These are phyloP conservation scores for Populus hybrid DNA, from an alignment of 441 rosid genomes.

Conservation along the genomic window DNA sequence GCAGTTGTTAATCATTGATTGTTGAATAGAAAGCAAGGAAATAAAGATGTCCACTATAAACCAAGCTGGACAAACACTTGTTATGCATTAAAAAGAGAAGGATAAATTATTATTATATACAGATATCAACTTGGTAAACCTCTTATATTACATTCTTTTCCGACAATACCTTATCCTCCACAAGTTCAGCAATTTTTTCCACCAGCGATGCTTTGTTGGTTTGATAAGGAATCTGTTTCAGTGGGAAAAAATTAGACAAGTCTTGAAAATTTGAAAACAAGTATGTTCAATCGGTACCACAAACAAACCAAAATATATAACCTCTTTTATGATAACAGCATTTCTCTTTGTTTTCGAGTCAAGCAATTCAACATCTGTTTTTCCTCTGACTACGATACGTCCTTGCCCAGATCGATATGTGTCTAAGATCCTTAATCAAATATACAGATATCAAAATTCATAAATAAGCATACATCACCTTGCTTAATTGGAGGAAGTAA, in stretches of 20 bases:
- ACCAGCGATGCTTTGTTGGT: constrained; percentile 89
- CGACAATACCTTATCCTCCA: constrained; percentile 73
- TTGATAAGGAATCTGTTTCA: constrained; percentile 86
- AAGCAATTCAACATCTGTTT: constrained; percentile 73
- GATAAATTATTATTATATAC: no score
- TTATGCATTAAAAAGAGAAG: no score
- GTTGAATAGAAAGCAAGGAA: no score
- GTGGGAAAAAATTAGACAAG: constrained; percentile 18
- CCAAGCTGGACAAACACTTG: not conserved
- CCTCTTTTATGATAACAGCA: constrained; percentile 91
- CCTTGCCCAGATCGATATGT: constrained; percentile 96
- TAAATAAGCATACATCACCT: not conserved
- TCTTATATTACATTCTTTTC: not conserved
- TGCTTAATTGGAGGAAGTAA: not conserved
- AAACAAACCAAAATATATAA: constrained; percentile 24
- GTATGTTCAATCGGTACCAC: constrained; percentile 9
- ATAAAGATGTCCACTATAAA: no score
- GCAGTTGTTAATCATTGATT: no score
- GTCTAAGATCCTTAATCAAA: constrained; percentile 65
- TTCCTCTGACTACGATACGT: constrained; percentile 80
- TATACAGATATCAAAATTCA: constrained; percentile 21
- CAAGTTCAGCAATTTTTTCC: constrained; percentile 97
- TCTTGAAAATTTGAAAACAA: constrained; percentile 12
- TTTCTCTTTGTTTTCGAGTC: constrained; percentile 80
- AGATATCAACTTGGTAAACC: not conserved